Conservation (phyloP, 2,329 filamentous ascomycete genomes). For the Paracamarosporium sp. region DNA sequence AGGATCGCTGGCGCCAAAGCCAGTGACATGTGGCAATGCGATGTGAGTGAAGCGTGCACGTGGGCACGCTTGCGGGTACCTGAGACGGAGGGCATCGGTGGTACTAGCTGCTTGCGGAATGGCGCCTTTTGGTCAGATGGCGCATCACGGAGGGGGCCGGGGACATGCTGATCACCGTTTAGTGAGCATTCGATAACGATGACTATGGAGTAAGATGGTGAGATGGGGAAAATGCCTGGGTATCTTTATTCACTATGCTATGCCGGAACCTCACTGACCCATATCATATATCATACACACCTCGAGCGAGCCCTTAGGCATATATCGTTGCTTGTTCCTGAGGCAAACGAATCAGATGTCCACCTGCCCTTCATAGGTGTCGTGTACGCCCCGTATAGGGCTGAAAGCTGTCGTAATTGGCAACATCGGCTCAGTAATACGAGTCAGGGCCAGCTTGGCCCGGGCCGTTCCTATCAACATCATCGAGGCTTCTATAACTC, state of each 20-base stretch:
- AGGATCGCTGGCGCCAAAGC: conserved; percentile 30
- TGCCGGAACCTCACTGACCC: not conserved
- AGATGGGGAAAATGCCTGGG: not conserved
- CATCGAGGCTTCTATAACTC: conserved; percentile 54
- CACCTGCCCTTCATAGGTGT: not conserved
- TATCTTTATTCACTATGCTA: conserved; percentile 6
- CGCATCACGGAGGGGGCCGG: not conserved
- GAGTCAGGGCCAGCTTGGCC: conserved; percentile 41
- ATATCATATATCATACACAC: not conserved
- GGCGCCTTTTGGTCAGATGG: not conserved
- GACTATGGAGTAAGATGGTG: not conserved
- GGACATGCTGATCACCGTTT: not conserved
- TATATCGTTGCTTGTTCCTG: not conserved
- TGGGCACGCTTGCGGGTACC: conserved; percentile 21
- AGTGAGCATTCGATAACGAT: too few relatives aligned
- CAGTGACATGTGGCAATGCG: conserved; percentile 28
- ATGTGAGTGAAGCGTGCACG: conserved; percentile 17
- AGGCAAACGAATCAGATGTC: not conserved
- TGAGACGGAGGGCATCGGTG: conserved; percentile 1
- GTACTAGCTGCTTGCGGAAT: not conserved
- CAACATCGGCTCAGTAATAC: conserved; percentile 33
- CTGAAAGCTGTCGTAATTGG: not conserved
- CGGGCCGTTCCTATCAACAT: conserved; percentile 43
- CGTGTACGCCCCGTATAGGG: not conserved
- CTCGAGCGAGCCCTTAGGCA: not conserved